Conservation (phyloP, 768 basidiomycete genomes). For the Boletus vinaceobasis region DNA sequence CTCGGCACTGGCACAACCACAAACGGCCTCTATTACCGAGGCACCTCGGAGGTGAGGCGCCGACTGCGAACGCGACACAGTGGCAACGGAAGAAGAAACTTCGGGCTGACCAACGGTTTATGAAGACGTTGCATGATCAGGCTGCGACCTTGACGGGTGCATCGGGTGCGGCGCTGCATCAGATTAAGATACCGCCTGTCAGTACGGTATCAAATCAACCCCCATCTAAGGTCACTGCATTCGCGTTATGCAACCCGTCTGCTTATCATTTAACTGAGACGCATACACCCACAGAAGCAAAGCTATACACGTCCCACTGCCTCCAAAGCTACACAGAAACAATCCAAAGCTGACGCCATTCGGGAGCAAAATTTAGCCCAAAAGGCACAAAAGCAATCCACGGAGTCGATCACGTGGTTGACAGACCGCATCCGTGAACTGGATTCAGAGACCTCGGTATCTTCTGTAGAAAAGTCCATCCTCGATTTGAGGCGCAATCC, state of each 20-base stretch:
- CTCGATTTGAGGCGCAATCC: slow-evolving; percentile 44
- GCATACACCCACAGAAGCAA: slow-evolving; percentile 12
- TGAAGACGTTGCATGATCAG: slow-evolving; percentile 52
- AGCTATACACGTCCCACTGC: slow-evolving; percentile 9
- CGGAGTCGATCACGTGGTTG: slow-evolving; percentile 51
- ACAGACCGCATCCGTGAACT: slow-evolving; percentile 41
- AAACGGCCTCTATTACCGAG: slow-evolving; percentile 47
- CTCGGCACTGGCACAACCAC: slow-evolving; percentile 58
- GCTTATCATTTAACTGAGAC: background rate
- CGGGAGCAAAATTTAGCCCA: slow-evolving; percentile 44
- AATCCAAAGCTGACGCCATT: slow-evolving; percentile 39
- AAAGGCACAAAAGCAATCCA: slow-evolving; percentile 41
- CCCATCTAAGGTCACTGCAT: slow-evolving; percentile 10
- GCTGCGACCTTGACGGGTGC: slow-evolving; percentile 66
- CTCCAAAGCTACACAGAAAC: slow-evolving; percentile 28
- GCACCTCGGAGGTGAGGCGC: slow-evolving; percentile 48
- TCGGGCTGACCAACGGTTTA: slow-evolving; percentile 52
- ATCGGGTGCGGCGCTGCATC: slow-evolving; percentile 48
- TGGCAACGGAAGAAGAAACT: slow-evolving; percentile 38
- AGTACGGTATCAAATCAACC: slow-evolving; percentile 17
- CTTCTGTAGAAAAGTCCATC: slow-evolving; percentile 33
- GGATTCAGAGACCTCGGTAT: slow-evolving; percentile 13
- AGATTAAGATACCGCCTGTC: slow-evolving; percentile 49
- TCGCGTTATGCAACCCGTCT: background rate
- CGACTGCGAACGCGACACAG: slow-evolving; percentile 29